These are phyloP conservation scores for Spinacia oleracea DNA, from an alignment of 179 eudicot genomes.

Conservation along the genomic window DNA sequence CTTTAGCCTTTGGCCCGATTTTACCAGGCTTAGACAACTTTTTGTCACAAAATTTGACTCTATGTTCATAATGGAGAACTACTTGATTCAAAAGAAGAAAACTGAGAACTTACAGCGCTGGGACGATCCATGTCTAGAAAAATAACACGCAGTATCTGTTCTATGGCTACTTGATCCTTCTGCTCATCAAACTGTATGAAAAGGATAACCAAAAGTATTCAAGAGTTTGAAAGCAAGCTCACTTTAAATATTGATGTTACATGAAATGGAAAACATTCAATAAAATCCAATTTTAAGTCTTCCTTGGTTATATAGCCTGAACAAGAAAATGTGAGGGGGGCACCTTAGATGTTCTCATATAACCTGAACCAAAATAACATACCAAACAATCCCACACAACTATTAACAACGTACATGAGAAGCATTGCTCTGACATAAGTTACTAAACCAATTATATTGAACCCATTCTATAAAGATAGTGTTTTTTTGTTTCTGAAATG, in stretches of 20 bases:
- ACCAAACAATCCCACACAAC: background rate
- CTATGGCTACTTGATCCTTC: slow-evolving; percentile 74
- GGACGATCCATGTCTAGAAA: slow-evolving; percentile 73
- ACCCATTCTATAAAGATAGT: background rate
- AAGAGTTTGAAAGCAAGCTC: background rate
- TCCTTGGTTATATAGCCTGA: background rate
- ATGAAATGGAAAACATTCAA: background rate
- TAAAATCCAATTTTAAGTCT: background rate
- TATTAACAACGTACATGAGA: background rate
- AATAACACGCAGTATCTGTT: slow-evolving; percentile 71
- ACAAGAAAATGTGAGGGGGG: too few relatives aligned
- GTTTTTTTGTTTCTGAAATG: too few relatives aligned
- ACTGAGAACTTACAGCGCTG: slow-evolving; percentile 46
- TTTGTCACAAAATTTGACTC: background rate
- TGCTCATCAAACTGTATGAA: slow-evolving; percentile 72
- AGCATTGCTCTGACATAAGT: background rate
- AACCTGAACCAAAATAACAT: background rate
- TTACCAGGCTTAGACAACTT: background rate
- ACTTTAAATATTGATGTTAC: background rate
- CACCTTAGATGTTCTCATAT: too few relatives aligned
- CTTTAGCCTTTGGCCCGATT: background rate
- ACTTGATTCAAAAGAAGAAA: background rate
- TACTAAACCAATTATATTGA: too few relatives aligned
- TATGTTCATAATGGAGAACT: background rate
- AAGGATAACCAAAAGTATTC: background rate